phyloP scores from a whole-genome alignment of 495 filamentous ascomycete species.

The Clohesyomyces aquaticus region DNA sequence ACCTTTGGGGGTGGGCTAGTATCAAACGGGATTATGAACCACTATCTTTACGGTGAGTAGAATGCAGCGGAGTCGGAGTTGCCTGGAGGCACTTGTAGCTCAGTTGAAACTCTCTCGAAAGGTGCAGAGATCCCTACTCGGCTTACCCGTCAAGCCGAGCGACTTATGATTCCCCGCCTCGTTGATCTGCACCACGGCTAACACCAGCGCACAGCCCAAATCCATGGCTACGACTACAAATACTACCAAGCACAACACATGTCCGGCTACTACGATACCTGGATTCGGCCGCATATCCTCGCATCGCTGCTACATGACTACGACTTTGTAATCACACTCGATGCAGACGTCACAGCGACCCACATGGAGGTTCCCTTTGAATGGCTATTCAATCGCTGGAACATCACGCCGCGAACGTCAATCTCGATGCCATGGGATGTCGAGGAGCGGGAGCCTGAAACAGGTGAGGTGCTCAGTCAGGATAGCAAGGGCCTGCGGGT shows the following conservation, averaged over 20 bases:
- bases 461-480: slow-evolving; percentile 16
- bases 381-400: slow-evolving; percentile 59
- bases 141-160: no score
- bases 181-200: not conserved
- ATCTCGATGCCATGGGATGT: slow-evolving; percentile 49
- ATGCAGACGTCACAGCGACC: slow-evolving; percentile 54
- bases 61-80: not conserved
- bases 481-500: slow-evolving; percentile 40
- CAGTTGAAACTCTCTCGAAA: no score
- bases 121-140: no score
- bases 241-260: slow-evolving; percentile 45
- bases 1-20: slow-evolving; percentile 1
- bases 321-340: slow-evolving; percentile 54
- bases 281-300: slow-evolving; percentile 54
- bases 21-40: slow-evolving; percentile 25
- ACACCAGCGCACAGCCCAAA: slow-evolving; percentile 41
- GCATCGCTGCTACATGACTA: slow-evolving; percentile 48
- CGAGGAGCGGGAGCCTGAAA: not conserved
- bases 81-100: not conserved
- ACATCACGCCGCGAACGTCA: slow-evolving; percentile 39
- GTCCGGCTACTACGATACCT: slow-evolving; percentile 48
- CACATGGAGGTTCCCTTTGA: slow-evolving; percentile 55
- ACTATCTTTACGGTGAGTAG: slow-evolving; percentile 28
- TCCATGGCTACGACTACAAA: slow-evolving; percentile 60
- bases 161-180: not conserved